Conservation (phyloP, 2,329 filamentous ascomycete genomes). For the Alternaria novae-zelandiae region DNA sequence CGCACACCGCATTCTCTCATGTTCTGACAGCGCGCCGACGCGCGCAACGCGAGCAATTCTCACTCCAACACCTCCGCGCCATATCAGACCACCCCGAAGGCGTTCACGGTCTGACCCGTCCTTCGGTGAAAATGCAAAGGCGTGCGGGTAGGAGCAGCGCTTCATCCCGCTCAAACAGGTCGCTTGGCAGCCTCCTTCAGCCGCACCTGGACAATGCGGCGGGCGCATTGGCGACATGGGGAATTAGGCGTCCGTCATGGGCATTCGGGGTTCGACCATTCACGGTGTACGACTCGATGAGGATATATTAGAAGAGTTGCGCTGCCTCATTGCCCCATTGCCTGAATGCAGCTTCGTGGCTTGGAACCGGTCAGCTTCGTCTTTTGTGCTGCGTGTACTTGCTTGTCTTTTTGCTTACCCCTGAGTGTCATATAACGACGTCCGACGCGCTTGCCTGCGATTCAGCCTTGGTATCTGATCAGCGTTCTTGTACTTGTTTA, state of each 20-base stretch:
- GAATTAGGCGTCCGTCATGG: constrained; percentile 7
- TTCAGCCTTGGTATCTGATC: constrained; percentile 7
- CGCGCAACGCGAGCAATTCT: not conserved
- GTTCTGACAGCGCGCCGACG: not conserved
- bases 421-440: constrained; percentile 1
- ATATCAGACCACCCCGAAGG: not conserved
- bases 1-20: not conserved
- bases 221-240: constrained; percentile 7
- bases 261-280: not conserved
- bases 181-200: constrained; percentile 21
- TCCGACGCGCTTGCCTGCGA: not conserved
- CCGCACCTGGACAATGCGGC: constrained; percentile 8
- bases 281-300: constrained; percentile 9
- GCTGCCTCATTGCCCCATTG: not conserved
- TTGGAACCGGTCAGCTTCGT: not conserved
- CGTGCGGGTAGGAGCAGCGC: not conserved
- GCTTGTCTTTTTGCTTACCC: constrained; percentile 9
- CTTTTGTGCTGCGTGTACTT: not conserved
- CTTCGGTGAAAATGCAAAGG: not conserved
- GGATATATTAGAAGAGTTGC: not conserved
- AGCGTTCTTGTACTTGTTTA: not conserved
- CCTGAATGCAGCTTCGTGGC: not conserved
- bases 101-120: not conserved
- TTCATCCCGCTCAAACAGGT: constrained; percentile 11
- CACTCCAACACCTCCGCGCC: not conserved